phyloP scores from a whole-genome alignment of 108 stramenopile genomes.

The Fistulifera pelliculosa region DNA sequence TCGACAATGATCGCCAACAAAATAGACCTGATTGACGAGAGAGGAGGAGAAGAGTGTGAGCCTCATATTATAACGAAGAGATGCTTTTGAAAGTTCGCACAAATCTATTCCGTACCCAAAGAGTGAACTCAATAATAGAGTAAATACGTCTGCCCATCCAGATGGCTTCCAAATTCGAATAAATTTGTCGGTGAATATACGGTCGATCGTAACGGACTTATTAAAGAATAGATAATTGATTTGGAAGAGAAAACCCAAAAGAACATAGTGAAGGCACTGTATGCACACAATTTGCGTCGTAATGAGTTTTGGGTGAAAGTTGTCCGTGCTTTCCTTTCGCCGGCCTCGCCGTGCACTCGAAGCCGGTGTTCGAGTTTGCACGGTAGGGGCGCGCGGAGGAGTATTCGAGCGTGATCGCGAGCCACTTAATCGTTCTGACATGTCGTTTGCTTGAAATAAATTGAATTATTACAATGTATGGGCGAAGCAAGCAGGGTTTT shows the following conservation, averaged over 20 bases:
- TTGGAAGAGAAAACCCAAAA: conserved; percentile 53
- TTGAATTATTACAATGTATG: too few relatives aligned
- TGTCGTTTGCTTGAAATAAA: too few relatives aligned
- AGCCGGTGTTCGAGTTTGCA: too few relatives aligned
- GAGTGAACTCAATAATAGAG: conserved; percentile 47
- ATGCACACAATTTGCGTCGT: conserved; percentile 58
- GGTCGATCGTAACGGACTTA: conserved; percentile 55
- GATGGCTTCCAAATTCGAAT: conserved; percentile 41
- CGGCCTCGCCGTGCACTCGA: not conserved
- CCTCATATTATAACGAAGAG: not conserved
- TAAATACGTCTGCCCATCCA: conserved; percentile 63
- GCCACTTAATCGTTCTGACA: too few relatives aligned
- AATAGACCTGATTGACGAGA: conserved; percentile 25
- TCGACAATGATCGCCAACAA: conserved; percentile 40
- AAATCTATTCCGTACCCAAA: conserved; percentile 20
- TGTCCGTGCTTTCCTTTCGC: not conserved
- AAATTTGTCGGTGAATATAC: conserved; percentile 69
- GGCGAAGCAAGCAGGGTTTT: too few relatives aligned
- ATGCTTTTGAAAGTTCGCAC: not conserved
- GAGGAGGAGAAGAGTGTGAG: not conserved
- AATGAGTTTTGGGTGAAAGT: conserved; percentile 35
- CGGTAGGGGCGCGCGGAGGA: too few relatives aligned
- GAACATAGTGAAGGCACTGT: conserved; percentile 73
- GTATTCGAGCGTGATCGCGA: too few relatives aligned
- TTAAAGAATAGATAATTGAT: conserved; percentile 60